Percentiles rank a stretch among this genome's conserved stretches.
Conservation (phyloP, 169 alveolate genomes). For the Plasmodium cynomolgi region DNA sequence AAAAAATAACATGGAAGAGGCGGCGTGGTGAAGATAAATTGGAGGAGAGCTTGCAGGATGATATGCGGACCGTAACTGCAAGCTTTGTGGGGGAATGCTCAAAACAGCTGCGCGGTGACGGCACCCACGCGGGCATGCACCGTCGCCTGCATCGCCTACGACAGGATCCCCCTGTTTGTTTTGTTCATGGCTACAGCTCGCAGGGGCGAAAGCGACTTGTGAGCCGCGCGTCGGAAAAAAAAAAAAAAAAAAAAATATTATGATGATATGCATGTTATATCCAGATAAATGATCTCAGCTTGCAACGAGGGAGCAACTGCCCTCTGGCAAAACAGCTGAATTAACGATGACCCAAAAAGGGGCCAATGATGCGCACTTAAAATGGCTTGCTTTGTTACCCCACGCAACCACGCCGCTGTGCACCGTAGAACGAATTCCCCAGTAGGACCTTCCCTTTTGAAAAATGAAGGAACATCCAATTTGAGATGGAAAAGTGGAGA, state of each 20-base stretch:
- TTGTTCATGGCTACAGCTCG: no score
- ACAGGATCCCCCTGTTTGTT: no score
- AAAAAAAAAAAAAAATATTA: no score
- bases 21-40: not conserved
- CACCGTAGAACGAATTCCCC: not conserved
- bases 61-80: not conserved
- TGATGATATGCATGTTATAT: no score
- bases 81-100: not conserved
- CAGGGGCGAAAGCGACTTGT: not conserved
- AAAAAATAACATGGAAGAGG: not conserved
- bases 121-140: no score
- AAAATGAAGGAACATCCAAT: not conserved
- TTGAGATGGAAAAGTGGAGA: not conserved
- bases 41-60: not conserved
- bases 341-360: not conserved
- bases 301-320: not conserved
- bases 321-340: not conserved
- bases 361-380: not conserved
- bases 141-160: no score
- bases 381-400: not conserved
- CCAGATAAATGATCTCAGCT: not conserved
- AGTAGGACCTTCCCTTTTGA: not conserved
- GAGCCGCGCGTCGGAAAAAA: not conserved
- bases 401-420: not conserved
- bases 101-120: no score